These are phyloP conservation scores for Tephrocybe rancida DNA, from an alignment of 768 basidiomycete genomes.

Conservation along the genomic window DNA sequence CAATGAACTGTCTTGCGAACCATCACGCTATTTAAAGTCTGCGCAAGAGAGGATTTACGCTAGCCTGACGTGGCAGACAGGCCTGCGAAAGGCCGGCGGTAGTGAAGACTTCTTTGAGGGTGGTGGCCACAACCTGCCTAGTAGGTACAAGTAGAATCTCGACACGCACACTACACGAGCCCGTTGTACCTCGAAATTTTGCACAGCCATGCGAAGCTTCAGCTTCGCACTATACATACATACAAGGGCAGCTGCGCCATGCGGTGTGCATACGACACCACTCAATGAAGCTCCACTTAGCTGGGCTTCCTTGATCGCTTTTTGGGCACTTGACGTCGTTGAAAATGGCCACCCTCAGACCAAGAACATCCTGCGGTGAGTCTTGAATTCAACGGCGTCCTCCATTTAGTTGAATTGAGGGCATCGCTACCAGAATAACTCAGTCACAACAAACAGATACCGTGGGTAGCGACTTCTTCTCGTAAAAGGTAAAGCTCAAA, in stretches of 20 bases:
- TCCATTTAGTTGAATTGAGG: too few species aligned
- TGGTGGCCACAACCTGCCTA: background rate
- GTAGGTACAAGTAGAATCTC: background rate
- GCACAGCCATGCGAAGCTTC: background rate
- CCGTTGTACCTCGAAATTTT: background rate
- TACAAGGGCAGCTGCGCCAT: background rate
- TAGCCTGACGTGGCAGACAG: background rate
- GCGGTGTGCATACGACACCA: background rate
- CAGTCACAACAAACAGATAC: too few species aligned
- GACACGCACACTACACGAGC: constrained; percentile 7
- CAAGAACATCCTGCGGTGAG: too few species aligned
- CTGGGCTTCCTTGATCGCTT: background rate
- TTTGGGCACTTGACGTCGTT: background rate
- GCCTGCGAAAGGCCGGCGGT: background rate
- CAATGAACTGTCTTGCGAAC: background rate
- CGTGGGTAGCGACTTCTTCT: too few species aligned
- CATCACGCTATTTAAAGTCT: background rate
- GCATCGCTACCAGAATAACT: too few species aligned
- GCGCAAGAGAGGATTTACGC: background rate
- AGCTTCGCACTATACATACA: background rate
- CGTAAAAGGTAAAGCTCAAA: too few species aligned
- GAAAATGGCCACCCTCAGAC: too few species aligned
- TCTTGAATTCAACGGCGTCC: too few species aligned
- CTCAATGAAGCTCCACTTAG: background rate
- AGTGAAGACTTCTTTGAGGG: background rate